Percentiles rank a stretch among this genome's conserved stretches.
phyloP scores from a whole-genome alignment of 2,329 filamentous ascomycete species.

The Colletotrichum aenigma region DNA sequence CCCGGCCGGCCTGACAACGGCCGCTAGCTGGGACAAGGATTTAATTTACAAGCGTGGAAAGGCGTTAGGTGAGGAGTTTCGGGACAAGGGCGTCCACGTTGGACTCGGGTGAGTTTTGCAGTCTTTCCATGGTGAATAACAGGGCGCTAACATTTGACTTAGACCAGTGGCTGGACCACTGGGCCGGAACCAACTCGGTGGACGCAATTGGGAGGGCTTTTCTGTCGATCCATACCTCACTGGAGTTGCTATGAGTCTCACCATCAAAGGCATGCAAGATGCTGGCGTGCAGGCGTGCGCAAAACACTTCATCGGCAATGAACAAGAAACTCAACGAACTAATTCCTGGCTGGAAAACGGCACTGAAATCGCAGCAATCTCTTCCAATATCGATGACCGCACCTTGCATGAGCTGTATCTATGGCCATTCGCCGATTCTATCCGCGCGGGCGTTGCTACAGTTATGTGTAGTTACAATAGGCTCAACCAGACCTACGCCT shows the following conservation, averaged over 20 bases:
- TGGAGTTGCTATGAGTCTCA: constrained; percentile 67
- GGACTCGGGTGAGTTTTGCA: constrained; percentile 57
- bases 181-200: constrained; percentile 74
- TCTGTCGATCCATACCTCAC: constrained; percentile 77
- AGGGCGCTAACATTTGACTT: background rate
- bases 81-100: constrained; percentile 74
- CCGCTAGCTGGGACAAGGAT: constrained; percentile 78
- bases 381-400: constrained; percentile 66
- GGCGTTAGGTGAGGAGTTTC: constrained; percentile 73
- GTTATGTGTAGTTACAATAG: constrained; percentile 79
- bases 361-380: constrained; percentile 55
- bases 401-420: constrained; percentile 71
- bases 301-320: constrained; percentile 70
- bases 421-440: constrained; percentile 72
- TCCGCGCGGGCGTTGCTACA: constrained; percentile 67
- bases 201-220: constrained; percentile 86
- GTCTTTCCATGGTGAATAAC: background rate
- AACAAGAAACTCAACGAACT: constrained; percentile 67
- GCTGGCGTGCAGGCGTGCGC: constrained; percentile 41
- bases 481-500: constrained; percentile 71
- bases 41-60: constrained; percentile 74
- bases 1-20: constrained; percentile 79
- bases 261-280: constrained; percentile 61
- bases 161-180: constrained; percentile 74
- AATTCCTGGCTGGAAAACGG: constrained; percentile 45